These are phyloP conservation scores for Lichtheimia hyalospora DNA, from an alignment of 371 early-diverging fungal species.

Conservation along the genomic window DNA sequence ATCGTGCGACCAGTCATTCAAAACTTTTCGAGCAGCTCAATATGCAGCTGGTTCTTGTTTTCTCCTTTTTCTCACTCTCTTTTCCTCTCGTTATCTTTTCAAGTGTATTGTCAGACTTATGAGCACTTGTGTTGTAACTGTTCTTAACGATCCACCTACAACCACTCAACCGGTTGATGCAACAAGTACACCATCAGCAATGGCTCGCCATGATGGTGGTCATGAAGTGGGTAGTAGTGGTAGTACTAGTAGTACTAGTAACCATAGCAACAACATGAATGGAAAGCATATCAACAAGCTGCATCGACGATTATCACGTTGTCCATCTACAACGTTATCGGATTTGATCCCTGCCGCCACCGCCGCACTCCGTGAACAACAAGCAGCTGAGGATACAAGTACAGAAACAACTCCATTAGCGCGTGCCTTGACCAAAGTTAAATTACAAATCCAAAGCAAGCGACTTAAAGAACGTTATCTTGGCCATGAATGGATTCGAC, in stretches of 20 bases:
- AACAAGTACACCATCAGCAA: too few species aligned
- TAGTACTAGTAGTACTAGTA: not conserved
- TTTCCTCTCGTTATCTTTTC: too few species aligned
- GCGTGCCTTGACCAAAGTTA: constrained; percentile 40
- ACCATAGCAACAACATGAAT: not conserved
- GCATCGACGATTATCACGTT: constrained; percentile 15
- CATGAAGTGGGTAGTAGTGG: too few species aligned
- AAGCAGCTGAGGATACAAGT: not conserved
- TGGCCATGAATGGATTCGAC: constrained; percentile 47
- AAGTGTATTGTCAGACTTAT: too few species aligned
- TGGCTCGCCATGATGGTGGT: too few species aligned
- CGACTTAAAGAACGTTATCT: constrained; percentile 43
- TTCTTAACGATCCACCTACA: too few species aligned
- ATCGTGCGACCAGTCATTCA: too few species aligned
- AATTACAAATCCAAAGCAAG: constrained; percentile 36
- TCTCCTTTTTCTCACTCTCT: too few species aligned
- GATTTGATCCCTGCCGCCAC: constrained; percentile 46
- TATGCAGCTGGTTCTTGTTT: constrained; percentile 84
- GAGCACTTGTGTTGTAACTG: too few species aligned
- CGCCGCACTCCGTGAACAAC: constrained; percentile 24
- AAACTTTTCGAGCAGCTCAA: constrained; percentile 70
- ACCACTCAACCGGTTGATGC: too few species aligned
- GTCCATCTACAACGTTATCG: constrained; percentile 24
- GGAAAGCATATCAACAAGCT: constrained; percentile 9
- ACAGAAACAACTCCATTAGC: constrained; percentile 26